Evolutionary conservation across 495 filamentous ascomycete species (phyloP), one percentile per base, ranked within the genome.

Genomic region (Barbatosphaeria neglecta): DNA sequence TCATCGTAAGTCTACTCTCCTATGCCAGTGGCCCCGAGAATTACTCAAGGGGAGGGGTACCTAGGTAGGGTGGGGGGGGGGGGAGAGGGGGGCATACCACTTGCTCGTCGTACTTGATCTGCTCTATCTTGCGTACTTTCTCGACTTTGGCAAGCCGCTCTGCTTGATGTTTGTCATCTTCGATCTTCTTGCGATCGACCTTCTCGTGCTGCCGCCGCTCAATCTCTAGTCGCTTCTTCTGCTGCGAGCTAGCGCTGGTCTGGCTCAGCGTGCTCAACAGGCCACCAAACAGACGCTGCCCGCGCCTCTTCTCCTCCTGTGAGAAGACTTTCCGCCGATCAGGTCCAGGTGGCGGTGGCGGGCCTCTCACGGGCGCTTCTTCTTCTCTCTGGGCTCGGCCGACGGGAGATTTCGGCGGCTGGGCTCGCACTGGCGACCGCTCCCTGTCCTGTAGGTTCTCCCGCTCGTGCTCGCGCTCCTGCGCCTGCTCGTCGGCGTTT

Each of bases 141-240:
- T 68, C 69, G 43, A 87, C 65, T 54, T 77, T 74, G 45, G 82
- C 82, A 24, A 81, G 63, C 53, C 73, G 69, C 53, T 74, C 74
- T 54, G 73, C 70, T 65, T 76, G 79, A 56, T 77, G 78, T 53
- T 76, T 72, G 57, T 88, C 86, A 51, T 84, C 64, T 48, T 73
- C 70, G 50, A 55, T 80, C 54, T 77, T 80, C 64, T 88, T 84
- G 52, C 78, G 67, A 57, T 84, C 81, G 37, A 84, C 70, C 67
- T 87, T 89, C 55, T 86, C 86, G 62, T 89, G 82, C 61, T 92
- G 86, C 58, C 85, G 84, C 57, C 81, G 82, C 66, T 97, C 90
- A 57, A 95, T 90, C 58, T 98, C 90, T 48, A 77, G 79, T 44
- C 90, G 78, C 53, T 81, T 82, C 63, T 79, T 86, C 55, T 87